Conservation (phyloP, 192 early-diverging fungal species). For the Backusella australiensis region DNA sequence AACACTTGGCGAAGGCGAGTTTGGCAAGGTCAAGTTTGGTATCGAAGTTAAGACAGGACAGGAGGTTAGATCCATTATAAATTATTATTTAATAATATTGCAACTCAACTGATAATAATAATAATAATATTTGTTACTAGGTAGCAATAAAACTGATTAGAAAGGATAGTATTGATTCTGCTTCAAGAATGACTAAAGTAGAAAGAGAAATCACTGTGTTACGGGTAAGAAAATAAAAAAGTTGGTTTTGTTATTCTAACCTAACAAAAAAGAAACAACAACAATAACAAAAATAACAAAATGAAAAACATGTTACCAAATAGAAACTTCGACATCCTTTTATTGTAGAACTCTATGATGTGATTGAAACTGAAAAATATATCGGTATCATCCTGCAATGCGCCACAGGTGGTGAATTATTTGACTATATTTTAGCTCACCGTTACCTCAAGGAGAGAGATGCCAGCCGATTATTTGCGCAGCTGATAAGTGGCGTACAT, state of each 20-base stretch:
- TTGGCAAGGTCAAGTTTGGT: slow-evolving; percentile 96
- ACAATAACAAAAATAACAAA: neutral
- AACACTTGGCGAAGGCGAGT: slow-evolving; percentile 97
- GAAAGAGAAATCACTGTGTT: slow-evolving; percentile 94
- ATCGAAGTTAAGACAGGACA: slow-evolving; percentile 74
- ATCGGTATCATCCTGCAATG: slow-evolving; percentile 98
- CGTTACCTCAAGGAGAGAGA: slow-evolving; percentile 91
- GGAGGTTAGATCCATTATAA: slow-evolving; percentile 44
- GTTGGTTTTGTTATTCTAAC: slow-evolving; percentile 6
- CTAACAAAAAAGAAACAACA: neutral
- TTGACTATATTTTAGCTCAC: slow-evolving; percentile 96
- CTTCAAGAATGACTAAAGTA: slow-evolving; percentile 82
- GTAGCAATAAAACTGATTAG: slow-evolving; percentile 96
- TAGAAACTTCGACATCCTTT: slow-evolving; percentile 87
- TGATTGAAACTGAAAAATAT: slow-evolving; percentile 94
- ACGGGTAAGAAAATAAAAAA: slow-evolving; percentile 57
- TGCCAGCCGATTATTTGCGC: slow-evolving; percentile 88
- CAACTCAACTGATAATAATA: neutral
- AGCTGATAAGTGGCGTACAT: slow-evolving; percentile 88
- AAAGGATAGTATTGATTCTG: slow-evolving; percentile 84
- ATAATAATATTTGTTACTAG: slow-evolving; percentile 32
- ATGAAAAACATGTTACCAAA: slow-evolving; percentile 42
- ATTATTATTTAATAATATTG: neutral
- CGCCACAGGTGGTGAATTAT: slow-evolving; percentile 95
- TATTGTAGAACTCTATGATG: slow-evolving; percentile 92